Evolutionary conservation across 2,329 filamentous ascomycete genomes (phyloP), one percentile per base, ranked within the genome.

Genomic region (Pseudogymnoascus sp.): DNA sequence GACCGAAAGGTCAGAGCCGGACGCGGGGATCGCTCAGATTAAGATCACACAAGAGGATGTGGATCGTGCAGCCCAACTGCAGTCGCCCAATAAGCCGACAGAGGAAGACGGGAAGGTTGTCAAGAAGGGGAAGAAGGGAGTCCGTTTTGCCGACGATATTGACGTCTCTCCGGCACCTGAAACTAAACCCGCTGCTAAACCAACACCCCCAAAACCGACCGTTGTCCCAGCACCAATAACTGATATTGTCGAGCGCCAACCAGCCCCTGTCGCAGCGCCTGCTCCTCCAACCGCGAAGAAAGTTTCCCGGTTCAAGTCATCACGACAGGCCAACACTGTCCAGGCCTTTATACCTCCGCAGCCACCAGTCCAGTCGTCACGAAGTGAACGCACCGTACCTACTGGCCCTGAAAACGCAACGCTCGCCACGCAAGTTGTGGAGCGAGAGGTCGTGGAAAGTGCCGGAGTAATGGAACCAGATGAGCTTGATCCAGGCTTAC

Each of bases 61-160:
- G 13, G 59, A 60, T 42, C 35, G 35, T 38, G 19, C 33, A 7
- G 59, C 59, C 9, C 4, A 62, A 7, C 21, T 62, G n/a, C 35
- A 68, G 17, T 72, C 74, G 40, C 64, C 75, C 23, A 67, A 70
- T 53, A 62, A 72, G 42, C 71, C 74, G 13, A 68, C 75, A 3
- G 69, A 75, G 61, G 65, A 68, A 10, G 66, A 69, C n/a, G 23
- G 4, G 7, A 26, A 38, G n/a, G 19, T 13, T 11, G 59, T 42
- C 37, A 63, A 63, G 11, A 61, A 64, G 38, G 37, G 62, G 4
- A 73, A 82, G 72, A 96, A 95, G 77, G 87, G 84, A 15, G 92
- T 96, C 26, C 85, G 88, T n/a, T 96, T 96, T 75, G 88, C 91
- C 1, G 78, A 87, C 35, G 80, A 81, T 5, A 77, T 96, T 35